A percentile compares a stretch with the other conserved stretches of the same genome.
phyloP scores from a whole-genome alignment of 768 basidiomycete species.

The Lactarius quietus region DNA sequence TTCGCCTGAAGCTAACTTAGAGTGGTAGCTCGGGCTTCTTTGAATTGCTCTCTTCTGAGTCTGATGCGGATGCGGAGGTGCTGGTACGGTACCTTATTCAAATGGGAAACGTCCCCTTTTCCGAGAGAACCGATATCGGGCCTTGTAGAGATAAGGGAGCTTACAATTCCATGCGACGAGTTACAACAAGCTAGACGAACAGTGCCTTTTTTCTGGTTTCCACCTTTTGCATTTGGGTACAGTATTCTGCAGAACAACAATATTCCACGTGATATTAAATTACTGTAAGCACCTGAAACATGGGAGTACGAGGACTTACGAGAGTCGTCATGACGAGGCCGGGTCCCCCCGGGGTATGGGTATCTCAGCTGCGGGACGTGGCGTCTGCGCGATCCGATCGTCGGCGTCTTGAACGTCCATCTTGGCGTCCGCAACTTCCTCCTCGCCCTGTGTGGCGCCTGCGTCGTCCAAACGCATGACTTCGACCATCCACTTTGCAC shows the following conservation, averaged over 20 bases:
- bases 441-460: constrained; percentile 38
- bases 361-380: background rate
- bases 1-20: background rate
- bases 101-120: background rate
- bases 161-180: background rate
- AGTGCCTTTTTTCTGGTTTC: background rate
- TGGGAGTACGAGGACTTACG: background rate
- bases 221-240: background rate
- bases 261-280: too few species aligned
- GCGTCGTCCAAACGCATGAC: constrained; percentile 70
- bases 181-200: background rate
- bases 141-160: background rate
- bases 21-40: background rate
- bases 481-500: constrained; percentile 76
- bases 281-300: too few species aligned
- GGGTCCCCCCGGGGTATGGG: background rate
- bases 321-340: background rate
- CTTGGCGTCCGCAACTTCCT: background rate
- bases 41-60: background rate
- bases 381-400: constrained; percentile 64
- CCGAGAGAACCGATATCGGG: background rate
- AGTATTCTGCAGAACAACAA: background rate
- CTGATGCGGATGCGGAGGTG: background rate
- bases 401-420: too few species aligned
- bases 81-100: background rate